Conservation (phyloP, 352 stramenopile genomes). For the Pythium coloratum region DNA sequence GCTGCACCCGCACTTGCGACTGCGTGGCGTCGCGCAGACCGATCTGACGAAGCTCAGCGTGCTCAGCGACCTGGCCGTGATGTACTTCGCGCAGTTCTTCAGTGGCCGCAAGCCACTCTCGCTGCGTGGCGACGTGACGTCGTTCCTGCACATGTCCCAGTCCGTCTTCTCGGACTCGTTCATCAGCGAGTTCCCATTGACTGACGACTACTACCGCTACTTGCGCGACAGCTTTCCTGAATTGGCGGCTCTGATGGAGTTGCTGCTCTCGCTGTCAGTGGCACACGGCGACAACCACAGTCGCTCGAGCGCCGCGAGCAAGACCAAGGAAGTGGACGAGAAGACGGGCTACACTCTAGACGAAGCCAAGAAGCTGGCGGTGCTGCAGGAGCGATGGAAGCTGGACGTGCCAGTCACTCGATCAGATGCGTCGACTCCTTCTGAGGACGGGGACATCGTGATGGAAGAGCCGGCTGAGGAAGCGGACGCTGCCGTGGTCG, state of each 20-base stretch:
- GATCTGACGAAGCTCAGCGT: conserved; percentile 58
- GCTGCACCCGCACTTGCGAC: conserved; percentile 53
- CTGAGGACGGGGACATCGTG: background rate
- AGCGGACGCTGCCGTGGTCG: conserved; percentile 15
- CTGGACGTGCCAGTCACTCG: conserved; percentile 7
- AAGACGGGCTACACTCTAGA: conserved; percentile 27
- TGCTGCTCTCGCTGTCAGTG: conserved; percentile 52
- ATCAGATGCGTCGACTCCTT: background rate
- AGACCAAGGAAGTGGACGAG: background rate
- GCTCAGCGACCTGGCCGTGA: conserved; percentile 57
- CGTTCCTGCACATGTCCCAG: conserved; percentile 64
- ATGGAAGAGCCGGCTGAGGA: background rate
- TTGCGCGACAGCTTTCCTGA: conserved; percentile 60
- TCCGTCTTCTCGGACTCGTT: conserved; percentile 46
- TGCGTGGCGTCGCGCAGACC: conserved; percentile 38
- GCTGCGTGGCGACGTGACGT: conserved; percentile 62
- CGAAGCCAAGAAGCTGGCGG: conserved; percentile 32
- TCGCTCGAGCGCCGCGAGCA: background rate
- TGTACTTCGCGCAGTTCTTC: conserved; percentile 59
- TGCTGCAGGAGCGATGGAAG: conserved; percentile 30
- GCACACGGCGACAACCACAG: background rate
- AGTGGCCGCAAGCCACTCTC: conserved; percentile 36
- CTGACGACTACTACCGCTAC: conserved; percentile 71
- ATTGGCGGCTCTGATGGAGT: conserved; percentile 65
- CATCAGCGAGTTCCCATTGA: conserved; percentile 53